Evolutionary conservation across 768 basidiomycete species (phyloP).

Genomic region (Russula sp.): DNA sequence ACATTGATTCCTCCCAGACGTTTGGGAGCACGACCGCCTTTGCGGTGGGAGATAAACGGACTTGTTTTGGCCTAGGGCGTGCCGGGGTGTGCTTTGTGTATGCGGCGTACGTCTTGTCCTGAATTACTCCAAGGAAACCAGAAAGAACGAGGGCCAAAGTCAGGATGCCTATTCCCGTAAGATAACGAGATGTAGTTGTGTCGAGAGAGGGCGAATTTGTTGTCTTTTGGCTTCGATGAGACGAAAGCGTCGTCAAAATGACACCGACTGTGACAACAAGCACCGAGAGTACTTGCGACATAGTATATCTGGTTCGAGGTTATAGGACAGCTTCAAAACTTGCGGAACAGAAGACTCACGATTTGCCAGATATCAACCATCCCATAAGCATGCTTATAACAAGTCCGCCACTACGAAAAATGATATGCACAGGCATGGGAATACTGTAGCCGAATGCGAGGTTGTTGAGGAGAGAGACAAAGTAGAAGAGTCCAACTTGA

Average conservation of each 20-base stretch:
- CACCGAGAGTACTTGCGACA: conserved; percentile 64
- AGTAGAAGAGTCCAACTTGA: conserved; percentile 79
- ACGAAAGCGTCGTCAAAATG: conserved; percentile 73
- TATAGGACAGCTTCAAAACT: conserved; percentile 15
- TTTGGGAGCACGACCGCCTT: conserved; percentile 4
- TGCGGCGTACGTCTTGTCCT: conserved; percentile 69
- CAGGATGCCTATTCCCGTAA: conserved; percentile 68
- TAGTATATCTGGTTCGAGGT: conserved; percentile 45
- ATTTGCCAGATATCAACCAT: conserved; percentile 57
- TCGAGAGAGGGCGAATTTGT: conserved; percentile 10
- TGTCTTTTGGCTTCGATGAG: conserved; percentile 29
- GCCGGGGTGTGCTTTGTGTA: conserved; percentile 33
- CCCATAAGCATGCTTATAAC: conserved; percentile 81
- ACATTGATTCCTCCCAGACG: conserved; percentile 84
- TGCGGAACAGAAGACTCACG: conserved; percentile 36
- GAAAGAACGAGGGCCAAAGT: conserved; percentile 71
- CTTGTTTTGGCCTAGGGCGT: conserved; percentile 5
- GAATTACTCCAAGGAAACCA: conserved; percentile 75
- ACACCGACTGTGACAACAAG: conserved; percentile 79
- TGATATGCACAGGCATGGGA: conserved; percentile 91
- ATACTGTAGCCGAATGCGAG: conserved; percentile 82
- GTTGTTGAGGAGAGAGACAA: conserved; percentile 81
- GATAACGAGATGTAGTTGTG: conserved; percentile 42
- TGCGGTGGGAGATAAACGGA: conserved; percentile 14
- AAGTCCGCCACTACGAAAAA: conserved; percentile 86